Base-by-base conservation (phyloP, 2,329 filamentous ascomycete species). In the Scytalidium sp. region DNA sequence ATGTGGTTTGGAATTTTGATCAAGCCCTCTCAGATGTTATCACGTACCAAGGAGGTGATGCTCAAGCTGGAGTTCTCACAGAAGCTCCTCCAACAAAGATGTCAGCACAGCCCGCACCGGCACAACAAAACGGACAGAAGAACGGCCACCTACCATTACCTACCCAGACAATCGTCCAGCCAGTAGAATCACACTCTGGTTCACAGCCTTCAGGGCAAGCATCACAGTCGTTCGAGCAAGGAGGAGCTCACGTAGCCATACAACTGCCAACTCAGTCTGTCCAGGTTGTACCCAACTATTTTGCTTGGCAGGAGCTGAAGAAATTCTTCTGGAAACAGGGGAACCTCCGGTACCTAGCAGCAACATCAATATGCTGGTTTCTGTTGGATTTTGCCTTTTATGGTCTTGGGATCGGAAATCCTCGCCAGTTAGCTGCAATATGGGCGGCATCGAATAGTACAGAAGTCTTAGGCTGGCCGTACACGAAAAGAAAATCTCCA, bases 321-420 rank as follows among this genome's bases (percentile, higher is more conserved):
- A n/a, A 36, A 10, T 36, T 7, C 32, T 36, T 36, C 17, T 36
- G 80, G 56, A 61, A 65, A 20, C 71, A 77, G 29, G 70, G 69
- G 17, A 76, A 78, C 51, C 73, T 73, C 67, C 66, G 68, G 41
- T 75, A 75, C 43, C 79, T 90, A 0, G 72, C 90, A 29, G 88
- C 87, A 17, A 93, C 88, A 13, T 86, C 88, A 10, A 84, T 85
- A 23, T 92, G 88, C 2, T 93, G 88, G 88, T 92, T 91, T 69
- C 81, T 88, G 69, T 83, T 88, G 48, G 82, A 74, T 53, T 67
- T 74, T 43, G 80, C 80, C 32, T 84, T 81, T 64, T 87, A 87
- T 57, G 83, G 83, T 36, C 76, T 93, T 3, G 83, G 85, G 20
- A 74, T 93, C 27, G 92, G 91, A 63, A 90, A 85, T 63, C 76